Evolutionary conservation across 345 rosid species (phyloP).

Genomic region (Alliaria petiolata): DNA sequence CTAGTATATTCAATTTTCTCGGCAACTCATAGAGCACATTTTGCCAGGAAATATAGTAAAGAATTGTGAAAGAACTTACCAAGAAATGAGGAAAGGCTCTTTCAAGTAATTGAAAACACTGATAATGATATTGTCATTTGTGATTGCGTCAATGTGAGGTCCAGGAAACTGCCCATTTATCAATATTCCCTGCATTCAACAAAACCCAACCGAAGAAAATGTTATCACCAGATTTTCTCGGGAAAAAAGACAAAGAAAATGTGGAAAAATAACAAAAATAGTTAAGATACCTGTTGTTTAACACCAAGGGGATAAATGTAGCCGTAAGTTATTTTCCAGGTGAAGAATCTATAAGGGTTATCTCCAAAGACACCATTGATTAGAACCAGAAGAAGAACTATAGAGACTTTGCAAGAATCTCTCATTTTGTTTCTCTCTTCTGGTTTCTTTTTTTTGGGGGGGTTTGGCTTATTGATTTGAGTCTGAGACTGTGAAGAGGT

Average conservation of each 20-base stretch:
- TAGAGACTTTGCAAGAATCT: constrained; percentile 35
- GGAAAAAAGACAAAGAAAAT: not conserved
- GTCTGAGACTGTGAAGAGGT: constrained; percentile 19
- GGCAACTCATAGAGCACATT: not conserved
- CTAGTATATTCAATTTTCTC: constrained; percentile 7
- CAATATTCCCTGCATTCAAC: constrained; percentile 64
- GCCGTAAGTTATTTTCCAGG: constrained; percentile 90
- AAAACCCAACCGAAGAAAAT: constrained; percentile 1
- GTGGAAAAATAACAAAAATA: not conserved
- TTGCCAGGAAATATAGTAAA: not conserved
- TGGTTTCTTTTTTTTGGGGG: not conserved
- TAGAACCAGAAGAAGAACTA: constrained; percentile 41
- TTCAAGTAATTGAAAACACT: constrained; percentile 84
- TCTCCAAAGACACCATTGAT: constrained; percentile 60
- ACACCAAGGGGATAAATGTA: constrained; percentile 91
- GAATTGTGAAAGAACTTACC: constrained; percentile 44
- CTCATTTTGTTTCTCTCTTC: constrained; percentile 34
- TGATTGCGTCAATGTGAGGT: constrained; percentile 68
- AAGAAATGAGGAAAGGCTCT: constrained; percentile 89
- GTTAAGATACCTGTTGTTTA: constrained; percentile 64
- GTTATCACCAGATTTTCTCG: constrained; percentile 2
- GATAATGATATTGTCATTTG: constrained; percentile 83
- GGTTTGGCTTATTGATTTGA: not conserved
- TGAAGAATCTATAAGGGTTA: constrained; percentile 70
- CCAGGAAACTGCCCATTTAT: constrained; percentile 97